These are phyloP conservation scores for Acanthamoeba culbertsoni DNA, from an alignment of 208 protist genomes.

Conservation along the genomic window DNA sequence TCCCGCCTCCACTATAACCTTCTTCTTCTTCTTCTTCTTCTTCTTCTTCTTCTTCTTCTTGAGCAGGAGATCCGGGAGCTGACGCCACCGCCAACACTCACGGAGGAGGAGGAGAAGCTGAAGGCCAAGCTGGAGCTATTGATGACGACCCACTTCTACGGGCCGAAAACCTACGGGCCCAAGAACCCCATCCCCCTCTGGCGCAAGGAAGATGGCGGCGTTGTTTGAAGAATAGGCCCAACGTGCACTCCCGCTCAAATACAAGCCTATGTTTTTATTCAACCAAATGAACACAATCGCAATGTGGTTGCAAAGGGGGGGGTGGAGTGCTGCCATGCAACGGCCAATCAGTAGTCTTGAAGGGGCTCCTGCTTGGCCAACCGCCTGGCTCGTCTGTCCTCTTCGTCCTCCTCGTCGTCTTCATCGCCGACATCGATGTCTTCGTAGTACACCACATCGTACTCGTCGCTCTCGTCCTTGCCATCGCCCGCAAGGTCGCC, in stretches of 20 bases:
- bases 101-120: not conserved
- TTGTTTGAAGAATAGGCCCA: not conserved
- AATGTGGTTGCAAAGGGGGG: no score
- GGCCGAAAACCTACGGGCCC: not conserved
- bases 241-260: no score
- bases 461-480: slow-evolving; percentile 15
- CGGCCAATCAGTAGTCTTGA: not conserved
- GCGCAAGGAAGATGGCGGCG: slow-evolving; percentile 37
- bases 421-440: not conserved
- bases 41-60: not conserved
- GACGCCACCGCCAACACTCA: not conserved
- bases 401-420: not conserved
- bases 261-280: no score
- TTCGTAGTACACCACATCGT: not conserved
- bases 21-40: not conserved
- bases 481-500: not conserved
- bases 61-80: not conserved
- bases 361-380: not conserved
- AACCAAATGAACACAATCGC: no score
- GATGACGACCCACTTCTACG: slow-evolving; percentile 9
- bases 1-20: not conserved
- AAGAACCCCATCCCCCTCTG: slow-evolving; percentile 4
- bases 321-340: no score
- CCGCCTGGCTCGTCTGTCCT: not conserved
- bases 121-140: not conserved